Percentiles rank a stretch among this genome's conserved stretches.
phyloP scores from a whole-genome alignment of 208 protist genomes.

The Crithidia mellificae region DNA sequence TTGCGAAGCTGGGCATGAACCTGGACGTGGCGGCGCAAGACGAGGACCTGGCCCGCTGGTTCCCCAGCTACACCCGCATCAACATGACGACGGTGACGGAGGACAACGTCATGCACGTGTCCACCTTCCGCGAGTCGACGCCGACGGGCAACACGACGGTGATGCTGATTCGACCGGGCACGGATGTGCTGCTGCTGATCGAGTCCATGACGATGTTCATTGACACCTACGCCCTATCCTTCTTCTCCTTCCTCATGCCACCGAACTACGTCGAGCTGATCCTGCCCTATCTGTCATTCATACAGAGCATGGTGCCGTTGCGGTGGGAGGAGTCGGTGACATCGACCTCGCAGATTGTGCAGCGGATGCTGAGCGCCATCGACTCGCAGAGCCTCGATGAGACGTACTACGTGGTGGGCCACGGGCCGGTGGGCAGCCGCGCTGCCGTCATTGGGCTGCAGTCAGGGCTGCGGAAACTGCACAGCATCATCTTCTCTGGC shows the following conservation, averaged over 20 bases:
- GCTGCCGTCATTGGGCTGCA: constrained; percentile 32
- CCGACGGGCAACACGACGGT: constrained; percentile 38
- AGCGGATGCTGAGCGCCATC: not conserved
- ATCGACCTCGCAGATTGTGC: not conserved
- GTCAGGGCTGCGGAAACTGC: constrained; percentile 7
- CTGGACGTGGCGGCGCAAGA: constrained; percentile 23
- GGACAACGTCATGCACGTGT: constrained; percentile 30
- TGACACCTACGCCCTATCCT: constrained; percentile 44
- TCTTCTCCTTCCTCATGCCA: constrained; percentile 63
- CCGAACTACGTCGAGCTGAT: constrained; percentile 32
- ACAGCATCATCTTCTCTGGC: constrained; percentile 40
- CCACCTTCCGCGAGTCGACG: constrained; percentile 34
- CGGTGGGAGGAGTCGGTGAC: constrained; percentile 37
- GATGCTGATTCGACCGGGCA: constrained; percentile 39
- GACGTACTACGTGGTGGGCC: constrained; percentile 37
- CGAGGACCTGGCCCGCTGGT: constrained; percentile 53
- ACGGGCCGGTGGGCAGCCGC: constrained; percentile 27
- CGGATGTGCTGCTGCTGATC: constrained; percentile 40
- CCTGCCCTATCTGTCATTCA: constrained; percentile 45
- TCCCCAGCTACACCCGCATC: constrained; percentile 45
- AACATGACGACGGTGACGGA: not conserved
- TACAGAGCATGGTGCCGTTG: constrained; percentile 43
- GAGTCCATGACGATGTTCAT: constrained; percentile 65
- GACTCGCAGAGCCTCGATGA: not conserved
- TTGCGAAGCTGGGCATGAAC: constrained; percentile 65